These are phyloP conservation scores for Saitozyma podzolica DNA, from an alignment of 768 basidiomycete species.

Conservation along the genomic window DNA sequence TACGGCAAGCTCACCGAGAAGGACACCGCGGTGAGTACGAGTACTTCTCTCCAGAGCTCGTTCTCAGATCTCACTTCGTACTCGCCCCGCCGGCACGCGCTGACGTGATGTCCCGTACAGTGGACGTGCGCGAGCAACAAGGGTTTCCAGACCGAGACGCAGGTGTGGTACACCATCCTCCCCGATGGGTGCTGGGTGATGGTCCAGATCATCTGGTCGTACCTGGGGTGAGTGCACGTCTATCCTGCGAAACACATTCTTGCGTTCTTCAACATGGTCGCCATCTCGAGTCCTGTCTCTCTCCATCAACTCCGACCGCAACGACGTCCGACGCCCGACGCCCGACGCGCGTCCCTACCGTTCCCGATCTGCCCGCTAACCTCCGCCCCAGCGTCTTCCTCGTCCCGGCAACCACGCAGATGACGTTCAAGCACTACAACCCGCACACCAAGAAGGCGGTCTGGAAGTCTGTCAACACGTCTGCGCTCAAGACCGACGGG, in stretches of 20 bases:
- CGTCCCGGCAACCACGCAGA: constrained; percentile 93
- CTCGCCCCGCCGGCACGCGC: not conserved
- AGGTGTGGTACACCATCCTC: constrained; percentile 77
- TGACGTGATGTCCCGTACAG: constrained; percentile 38
- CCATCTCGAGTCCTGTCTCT: constrained; percentile 17
- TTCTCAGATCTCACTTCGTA: not conserved
- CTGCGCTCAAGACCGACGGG: constrained; percentile 41
- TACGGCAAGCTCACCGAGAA: constrained; percentile 39
- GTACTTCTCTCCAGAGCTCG: not conserved
- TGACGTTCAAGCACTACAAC: constrained; percentile 84
- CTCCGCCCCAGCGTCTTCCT: constrained; percentile 58
- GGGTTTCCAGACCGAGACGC: constrained; percentile 89
- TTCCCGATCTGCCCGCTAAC: not conserved
- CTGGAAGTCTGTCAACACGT: constrained; percentile 82
- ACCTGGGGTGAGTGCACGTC: constrained; percentile 69
- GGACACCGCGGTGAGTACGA: constrained; percentile 47
- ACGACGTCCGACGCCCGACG: constrained; percentile 12
- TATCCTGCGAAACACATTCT: not conserved
- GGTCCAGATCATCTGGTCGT: constrained; percentile 84
- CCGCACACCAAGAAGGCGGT: constrained; percentile 68
- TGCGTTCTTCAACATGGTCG: constrained; percentile 5
- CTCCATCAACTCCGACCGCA: constrained; percentile 1
- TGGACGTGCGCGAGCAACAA: constrained; percentile 69
- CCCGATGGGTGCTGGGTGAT: constrained; percentile 76
- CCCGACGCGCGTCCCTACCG: not conserved